A percentile compares a stretch with the other conserved stretches of the same genome.
Conservation (phyloP, 192 early-diverging fungal species). For the Spizellomyces punctatus region DNA sequence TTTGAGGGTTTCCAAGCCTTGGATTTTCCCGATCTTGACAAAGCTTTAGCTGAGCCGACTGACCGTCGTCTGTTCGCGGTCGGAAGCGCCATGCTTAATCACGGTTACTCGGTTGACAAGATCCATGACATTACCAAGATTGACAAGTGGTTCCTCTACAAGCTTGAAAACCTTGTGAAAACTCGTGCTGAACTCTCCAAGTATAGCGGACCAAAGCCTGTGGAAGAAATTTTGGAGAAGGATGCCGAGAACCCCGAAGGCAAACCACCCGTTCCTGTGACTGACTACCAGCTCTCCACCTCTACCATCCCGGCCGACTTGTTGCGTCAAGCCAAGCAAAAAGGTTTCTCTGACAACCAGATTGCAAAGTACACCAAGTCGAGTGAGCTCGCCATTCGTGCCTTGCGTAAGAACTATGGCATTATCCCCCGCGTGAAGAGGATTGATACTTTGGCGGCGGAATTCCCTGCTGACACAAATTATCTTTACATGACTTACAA, state of each 20-base stretch:
- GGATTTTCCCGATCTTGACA: conserved; percentile 58
- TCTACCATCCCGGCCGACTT: conserved; percentile 63
- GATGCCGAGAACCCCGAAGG: conserved; percentile 32
- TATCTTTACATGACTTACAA: conserved; percentile 99
- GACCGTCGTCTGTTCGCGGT: conserved; percentile 84
- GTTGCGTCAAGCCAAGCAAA: conserved; percentile 76
- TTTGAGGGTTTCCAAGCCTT: conserved; percentile 82
- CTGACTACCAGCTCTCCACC: conserved; percentile 34
- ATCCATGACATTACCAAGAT: conserved; percentile 84
- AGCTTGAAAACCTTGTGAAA: conserved; percentile 79
- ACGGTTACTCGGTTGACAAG: conserved; percentile 73
- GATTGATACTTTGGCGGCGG: conserved; percentile 94
- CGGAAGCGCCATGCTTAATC: conserved; percentile 80
- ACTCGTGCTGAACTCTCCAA: conserved; percentile 54
- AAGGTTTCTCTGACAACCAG: conserved; percentile 88
- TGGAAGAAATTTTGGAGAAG: conserved; percentile 20
- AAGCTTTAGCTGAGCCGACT: conserved; percentile 68
- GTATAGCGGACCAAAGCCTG: conserved; percentile 29
- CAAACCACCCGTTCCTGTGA: conserved; percentile 35
- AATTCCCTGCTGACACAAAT: conserved; percentile 95
- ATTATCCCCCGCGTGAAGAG: conserved; percentile 91
- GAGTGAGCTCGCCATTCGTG: conserved; percentile 69
- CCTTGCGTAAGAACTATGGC: conserved; percentile 66
- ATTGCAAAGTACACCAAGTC: conserved; percentile 64
- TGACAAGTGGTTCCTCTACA: conserved; percentile 90